A percentile compares a stretch with the other conserved stretches of the same genome.
Conservation (phyloP, 768 basidiomycete species). For the Suillus subluteus region DNA sequence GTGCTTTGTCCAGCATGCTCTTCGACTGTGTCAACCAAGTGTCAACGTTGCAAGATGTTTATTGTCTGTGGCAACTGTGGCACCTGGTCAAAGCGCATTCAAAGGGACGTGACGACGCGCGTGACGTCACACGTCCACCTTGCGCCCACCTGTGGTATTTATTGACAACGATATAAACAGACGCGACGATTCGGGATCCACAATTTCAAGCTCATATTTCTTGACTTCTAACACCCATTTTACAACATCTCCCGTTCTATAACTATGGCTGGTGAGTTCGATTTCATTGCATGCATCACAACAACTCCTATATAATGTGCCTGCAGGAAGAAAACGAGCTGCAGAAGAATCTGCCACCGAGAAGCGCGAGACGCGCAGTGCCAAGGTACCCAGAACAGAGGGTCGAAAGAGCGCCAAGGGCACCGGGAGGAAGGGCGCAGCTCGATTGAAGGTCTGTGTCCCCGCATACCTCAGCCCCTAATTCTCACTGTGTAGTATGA, state of each 20-base stretch:
- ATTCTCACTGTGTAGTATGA: slow-evolving; percentile 5
- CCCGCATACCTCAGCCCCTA: slow-evolving; percentile 5
- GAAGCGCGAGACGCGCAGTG: slow-evolving; percentile 45
- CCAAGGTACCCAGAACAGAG: slow-evolving; percentile 56
- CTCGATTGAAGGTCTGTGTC: slow-evolving; percentile 48
- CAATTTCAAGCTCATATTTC: slow-evolving; percentile 1
- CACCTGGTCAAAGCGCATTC: slow-evolving; percentile 10
- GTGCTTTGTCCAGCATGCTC: neutral
- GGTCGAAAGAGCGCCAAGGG: slow-evolving; percentile 33
- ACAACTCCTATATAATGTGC: slow-evolving; percentile 6
- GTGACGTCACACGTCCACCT: slow-evolving; percentile 37
- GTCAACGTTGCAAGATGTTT: neutral
- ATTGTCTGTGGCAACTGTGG: neutral
- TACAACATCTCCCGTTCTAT: neutral
- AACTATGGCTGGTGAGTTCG: slow-evolving; percentile 35
- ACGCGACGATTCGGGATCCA: slow-evolving; percentile 4
- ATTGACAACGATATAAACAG: slow-evolving; percentile 18
- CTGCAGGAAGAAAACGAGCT: slow-evolving; percentile 49
- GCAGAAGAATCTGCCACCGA: slow-evolving; percentile 39
- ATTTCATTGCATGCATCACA: slow-evolving; percentile 18
- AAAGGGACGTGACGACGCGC: slow-evolving; percentile 25
- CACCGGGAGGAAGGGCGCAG: slow-evolving; percentile 42
- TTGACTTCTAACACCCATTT: slow-evolving; percentile 13
- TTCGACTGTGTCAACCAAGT: neutral
- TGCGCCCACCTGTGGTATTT: slow-evolving; percentile 21